Evolutionary conservation across 129 eudicot species (phyloP), one percentile per base, ranked within the genome.

Genomic region (Flaveria bidentis): DNA sequence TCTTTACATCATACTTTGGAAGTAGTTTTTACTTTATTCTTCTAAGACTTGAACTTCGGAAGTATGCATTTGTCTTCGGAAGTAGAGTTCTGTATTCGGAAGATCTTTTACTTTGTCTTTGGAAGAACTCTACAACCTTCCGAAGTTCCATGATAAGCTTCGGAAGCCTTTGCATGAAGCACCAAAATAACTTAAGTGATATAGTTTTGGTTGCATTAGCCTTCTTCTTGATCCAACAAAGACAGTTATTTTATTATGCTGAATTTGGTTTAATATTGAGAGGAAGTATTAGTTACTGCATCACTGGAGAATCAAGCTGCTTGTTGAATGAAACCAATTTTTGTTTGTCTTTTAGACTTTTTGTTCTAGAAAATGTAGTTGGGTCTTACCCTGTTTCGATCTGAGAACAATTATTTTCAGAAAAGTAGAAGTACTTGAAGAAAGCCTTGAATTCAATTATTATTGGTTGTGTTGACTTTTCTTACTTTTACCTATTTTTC

Each of bases 401-500:
- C 22, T 18, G 28, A 56, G 28, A 56, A 9, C 13, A 9, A 17
- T 18, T 6, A 18, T 6, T 53, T 53, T 17, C 8, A 53, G 11
- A 18, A n/a, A n/a, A n/a, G n/a, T 2, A 57, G 30, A 57, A 12
- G 13, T 20, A 36, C 15, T 57, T 52, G 60, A 52, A 52, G 23
- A 52, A 5, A 52, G 22, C 9, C 60, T 56, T 56, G 53, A 66
- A 39, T 25, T 52, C 53, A 77, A 33, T 20, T 55, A 42, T 51
- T 25, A 25, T 22, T 51, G 1, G 23, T 42, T 23, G 45, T 55
- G 46, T 12, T 63, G 60, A 64, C 30, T 70, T 66, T 11, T 55
- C 46, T 70, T 42, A 55, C 15, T 53, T 74, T 42, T 20, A 11
- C 45, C 72, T 66, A 63, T 60, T 15, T 60, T 55, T 69, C 57